Base-by-base conservation (phyloP, 352 stramenopile species). In the Phytopythium aichiense region DNA sequence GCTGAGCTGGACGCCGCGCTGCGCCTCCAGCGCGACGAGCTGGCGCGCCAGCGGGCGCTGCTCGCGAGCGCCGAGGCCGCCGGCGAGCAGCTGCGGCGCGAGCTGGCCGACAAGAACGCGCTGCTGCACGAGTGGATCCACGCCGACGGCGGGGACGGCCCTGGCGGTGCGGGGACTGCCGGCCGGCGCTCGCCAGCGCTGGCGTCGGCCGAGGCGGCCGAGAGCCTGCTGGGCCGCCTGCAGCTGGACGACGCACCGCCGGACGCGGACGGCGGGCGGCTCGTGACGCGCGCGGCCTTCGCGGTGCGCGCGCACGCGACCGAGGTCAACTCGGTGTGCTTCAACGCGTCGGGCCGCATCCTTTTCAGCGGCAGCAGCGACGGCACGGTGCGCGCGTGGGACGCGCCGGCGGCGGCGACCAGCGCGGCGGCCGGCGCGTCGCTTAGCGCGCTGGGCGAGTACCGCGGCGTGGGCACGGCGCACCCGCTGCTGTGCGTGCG, bases 281-380 rank as follows among this genome's bases (percentile, higher is more conserved):
- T 87, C 8, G 62, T 88, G 28, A 73, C 67, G 6, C 66, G 64
- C 13, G 67, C 84, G 40, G 72, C 68, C 25, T 77, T 92, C 53
- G 74, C 72, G 7, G 84, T 94, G 40, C 83, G 85, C 20, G 85
- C 85, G 6, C 85, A 94, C 58, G 85, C 85, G 15, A 94, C 83
- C 1, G 85, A 94, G 60, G 85, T 91, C 22, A 94, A 94, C 61
- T 91, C 81, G 37, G 80, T 94, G 13, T 90, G 83, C 55, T 94
- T 92, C 51, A 94, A 91, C 60, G 85, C 79, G 7, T 91, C 81
- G 20, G 85, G 81, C 18, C 91, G 92, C 71, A 81, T 92, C 33
- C 64, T 91, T 13, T 94, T 94, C 63, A 91, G 77, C 59, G 85
- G 80, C 35, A 92, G 83, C 45, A 94, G 85, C 58, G 85, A 94